Evolutionary conservation across 1,139 yeast species (phyloP), one percentile per base, ranked within the genome.

Genomic region (Pichia sp.): DNA sequence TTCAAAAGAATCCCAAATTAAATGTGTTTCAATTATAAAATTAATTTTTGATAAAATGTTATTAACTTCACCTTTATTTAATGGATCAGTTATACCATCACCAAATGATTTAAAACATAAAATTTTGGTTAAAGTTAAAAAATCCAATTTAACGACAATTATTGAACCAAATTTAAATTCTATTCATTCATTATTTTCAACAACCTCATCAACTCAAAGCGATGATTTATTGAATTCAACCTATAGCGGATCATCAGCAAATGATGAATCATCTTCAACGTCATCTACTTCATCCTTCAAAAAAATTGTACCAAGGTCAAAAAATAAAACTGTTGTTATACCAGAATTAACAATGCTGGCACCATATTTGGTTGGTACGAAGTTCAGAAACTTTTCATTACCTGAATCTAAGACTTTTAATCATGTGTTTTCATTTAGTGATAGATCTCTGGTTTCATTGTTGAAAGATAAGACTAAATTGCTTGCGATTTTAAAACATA

Each of bases 381-480:
- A 85, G 62, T 91, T 86, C 64, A 73, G 87, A 31, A 89, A 89
- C 65, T 89, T 90, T 62, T 83, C 96, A 0, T 71, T 88, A 39
- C 96, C 96, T 0, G 95, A 87, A 60, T 87, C 96, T 0, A 89
- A 90, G 63, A 78, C 87, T 0, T 73, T 70, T 53, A 86, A 86
- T 59, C 98, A 91, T 67, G 82, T 91, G 54, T 93, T 91, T 64
- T 90, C 98, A 2, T 75, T 95, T 54, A 84, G 85, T 55, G 99
- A 93, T 63, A 81, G 86, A 56, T 71, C 82, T 1, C 69, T 87
- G 48, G 78, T 77, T 54, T 71, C 79, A 10, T 78, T 90, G 81
- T 64, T 81, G 34, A 83, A 81, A 57, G 93, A 88, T 60, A 70
- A 74, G 1, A 74, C 70, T 3, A 83, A 83, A 56, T 63, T 68